Evolutionary conservation across 2,329 filamentous ascomycete species (phyloP), one percentile per base, ranked within the genome.

Genomic region (Diplodia seriata): DNA sequence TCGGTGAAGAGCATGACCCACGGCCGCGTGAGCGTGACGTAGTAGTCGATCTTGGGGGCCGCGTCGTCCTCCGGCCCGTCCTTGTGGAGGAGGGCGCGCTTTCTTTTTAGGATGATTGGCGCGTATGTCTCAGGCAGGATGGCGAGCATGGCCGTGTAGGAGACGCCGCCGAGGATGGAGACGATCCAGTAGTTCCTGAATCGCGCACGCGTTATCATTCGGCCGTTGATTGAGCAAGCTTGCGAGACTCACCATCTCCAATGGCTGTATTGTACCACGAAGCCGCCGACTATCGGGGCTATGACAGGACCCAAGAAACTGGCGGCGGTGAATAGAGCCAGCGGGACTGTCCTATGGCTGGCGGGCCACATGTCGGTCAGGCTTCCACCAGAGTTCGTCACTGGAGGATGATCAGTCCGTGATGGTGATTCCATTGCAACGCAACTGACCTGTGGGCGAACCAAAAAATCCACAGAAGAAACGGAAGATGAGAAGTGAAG

Each of bases 341-440:
- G 76, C 83, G 89, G 81, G 87, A 89, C 92, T 97, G 43, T 97
- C 84, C 6, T 89, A 91, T 79, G 97, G 92, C 55, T 90, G 90
- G 18, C 94, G 80, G 3, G 92, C 92, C 23, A 94, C 88, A 74
- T 91, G 56, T 94, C 91, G 15, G 85, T 85, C 18, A 92, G 89
- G 61, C 89, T 83, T 5, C 69, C 66, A 20, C 68, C 68, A 11
- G 62, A 68, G 14, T 69, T 70, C 40, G 67, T 67, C 7, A 70
- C 63, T 64, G 56, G 18, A 36, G 3, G 9, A 11, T 11, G 33
- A 11, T 36, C 33, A 36, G 33, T 11, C 33, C 33, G 11, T 36
- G 9, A 12, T 36, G 3, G 11, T 6, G 9, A 2, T 36, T 2
- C 31, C 33, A 12, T 11, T 12, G 33, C 9, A 11, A 9, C 6